Evolutionary conservation across 768 basidiomycete genomes (phyloP), one percentile per base, ranked within the genome.

Genomic region (Macrolepiota fuliginosa): DNA sequence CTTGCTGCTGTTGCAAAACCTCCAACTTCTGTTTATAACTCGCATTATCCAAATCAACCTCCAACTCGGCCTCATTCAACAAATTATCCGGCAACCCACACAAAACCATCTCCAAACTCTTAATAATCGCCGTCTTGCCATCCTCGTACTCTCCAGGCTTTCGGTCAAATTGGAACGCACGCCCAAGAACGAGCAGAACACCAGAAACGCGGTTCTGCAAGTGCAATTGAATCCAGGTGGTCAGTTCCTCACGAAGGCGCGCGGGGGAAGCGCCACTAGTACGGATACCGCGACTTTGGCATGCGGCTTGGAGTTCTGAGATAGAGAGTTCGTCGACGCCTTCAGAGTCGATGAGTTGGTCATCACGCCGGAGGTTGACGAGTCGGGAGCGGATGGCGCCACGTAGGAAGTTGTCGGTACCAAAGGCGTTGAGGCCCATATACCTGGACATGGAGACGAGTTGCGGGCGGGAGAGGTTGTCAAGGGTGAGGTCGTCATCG

Each of bases 21-120:
- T 98, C 97, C 58, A 99, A 84, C 76, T 96, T 97, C 80, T 98
- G 93, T 80, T 97, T 96, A 83, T 97, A 98, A 68, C 88, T 93
- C 22, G 94, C 94, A 54, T 89, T 89, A 42, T 96, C 96, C 24
- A 90, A 92, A 66, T 95, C 92, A 24, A 98, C 96, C 74, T 96
- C 92, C 54, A 98, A 83, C 72, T 98, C 97, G 9, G 97, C 94
- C 79, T 98, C 97, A 73, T 92, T 98, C 49, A 98, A 83, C 96
- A 98, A 71, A 74, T 94, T 96, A 69, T 98, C 97, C 2, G 96
- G 97, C 67, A 98, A 74, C 67, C 92, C 91, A 70, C 90, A 91
- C 68, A 99, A 79, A 35, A 98, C 97, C 64, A 85, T 89, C 73
- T 97, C 95, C 70, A 99, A 73, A 68, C 90, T 89, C 66, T 81